phyloP scores from a whole-genome alignment of 1,139 yeast genomes.

The Blastobotrys ciferrii region DNA sequence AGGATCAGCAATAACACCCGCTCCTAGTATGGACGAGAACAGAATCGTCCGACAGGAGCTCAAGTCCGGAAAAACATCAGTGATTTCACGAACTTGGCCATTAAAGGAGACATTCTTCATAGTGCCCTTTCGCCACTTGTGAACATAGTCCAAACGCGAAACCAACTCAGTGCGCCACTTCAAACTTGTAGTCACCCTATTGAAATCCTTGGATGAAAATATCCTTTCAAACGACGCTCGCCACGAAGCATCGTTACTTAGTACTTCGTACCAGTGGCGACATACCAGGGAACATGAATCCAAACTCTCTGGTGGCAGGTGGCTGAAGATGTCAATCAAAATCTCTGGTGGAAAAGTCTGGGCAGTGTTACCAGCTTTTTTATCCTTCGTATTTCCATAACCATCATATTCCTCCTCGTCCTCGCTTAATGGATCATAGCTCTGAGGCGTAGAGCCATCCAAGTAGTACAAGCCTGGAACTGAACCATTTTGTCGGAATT shows the following conservation, averaged over 20 bases:
- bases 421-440: neutral
- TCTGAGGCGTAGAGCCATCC: neutral
- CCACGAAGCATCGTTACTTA: slow-evolving; percentile 37
- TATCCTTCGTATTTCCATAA: neutral
- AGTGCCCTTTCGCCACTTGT: slow-evolving; percentile 33
- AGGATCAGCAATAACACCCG: slow-evolving; percentile 35
- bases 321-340: slow-evolving; percentile 33
- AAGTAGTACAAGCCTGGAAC: slow-evolving; percentile 6
- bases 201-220: slow-evolving; percentile 25
- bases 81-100: slow-evolving; percentile 27
- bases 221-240: slow-evolving; percentile 30
- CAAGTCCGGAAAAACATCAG: slow-evolving; percentile 32
- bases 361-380: neutral
- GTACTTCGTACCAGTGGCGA: slow-evolving; percentile 33
- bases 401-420: neutral
- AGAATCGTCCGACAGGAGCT: slow-evolving; percentile 29
- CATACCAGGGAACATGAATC: slow-evolving; percentile 36
- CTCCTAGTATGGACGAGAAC: slow-evolving; percentile 29
- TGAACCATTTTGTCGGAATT: slow-evolving; percentile 7
- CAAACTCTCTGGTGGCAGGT: slow-evolving; percentile 32
- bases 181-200: slow-evolving; percentile 30
- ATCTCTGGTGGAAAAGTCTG: slow-evolving; percentile 39
- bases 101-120: slow-evolving; percentile 34
- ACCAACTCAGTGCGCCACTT: slow-evolving; percentile 36
- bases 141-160: slow-evolving; percentile 29